Conservation (phyloP, 495 filamentous ascomycete species). For the Lasiosphaeriaceae sp. region DNA sequence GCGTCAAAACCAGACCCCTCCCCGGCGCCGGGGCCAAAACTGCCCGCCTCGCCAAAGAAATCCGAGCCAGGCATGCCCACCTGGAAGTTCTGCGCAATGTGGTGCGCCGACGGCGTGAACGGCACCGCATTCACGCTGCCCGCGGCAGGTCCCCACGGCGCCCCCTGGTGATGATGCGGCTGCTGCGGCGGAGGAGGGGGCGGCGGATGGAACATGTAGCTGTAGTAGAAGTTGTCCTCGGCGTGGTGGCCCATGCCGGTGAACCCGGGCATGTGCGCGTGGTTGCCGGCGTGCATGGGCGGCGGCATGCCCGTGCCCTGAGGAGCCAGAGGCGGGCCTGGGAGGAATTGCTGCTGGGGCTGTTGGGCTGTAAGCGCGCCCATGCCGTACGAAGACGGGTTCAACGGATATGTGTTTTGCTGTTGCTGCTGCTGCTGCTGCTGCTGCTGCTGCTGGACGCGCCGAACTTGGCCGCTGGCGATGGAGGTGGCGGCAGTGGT, state of each 20-base stretch:
- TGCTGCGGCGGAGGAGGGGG: neutral
- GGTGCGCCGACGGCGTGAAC: no score
- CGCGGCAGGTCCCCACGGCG: no score
- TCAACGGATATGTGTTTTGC: constrained; percentile 1
- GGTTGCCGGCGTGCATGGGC: neutral
- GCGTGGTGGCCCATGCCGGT: neutral
- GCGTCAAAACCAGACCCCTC: no score
- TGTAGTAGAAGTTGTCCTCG: neutral
- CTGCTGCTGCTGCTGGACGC: neutral
- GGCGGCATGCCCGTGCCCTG: neutral
- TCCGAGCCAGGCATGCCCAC: no score
- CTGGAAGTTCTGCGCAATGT: no score
- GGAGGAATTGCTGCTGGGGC: neutral
- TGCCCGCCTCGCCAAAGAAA: no score
- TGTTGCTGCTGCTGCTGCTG: neutral
- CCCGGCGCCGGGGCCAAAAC: no score
- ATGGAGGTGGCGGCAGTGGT: constrained; percentile 16
- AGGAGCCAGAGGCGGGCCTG: neutral
- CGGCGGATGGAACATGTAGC: neutral
- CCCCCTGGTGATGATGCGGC: no score
- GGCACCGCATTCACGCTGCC: no score
- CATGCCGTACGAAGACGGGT: neutral
- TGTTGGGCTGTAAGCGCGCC: neutral
- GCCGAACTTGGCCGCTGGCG: neutral
- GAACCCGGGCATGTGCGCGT: neutral